Evolutionary conservation across 2,329 filamentous ascomycete genomes (phyloP).

Genomic region (Microdochium bolleyi): DNA sequence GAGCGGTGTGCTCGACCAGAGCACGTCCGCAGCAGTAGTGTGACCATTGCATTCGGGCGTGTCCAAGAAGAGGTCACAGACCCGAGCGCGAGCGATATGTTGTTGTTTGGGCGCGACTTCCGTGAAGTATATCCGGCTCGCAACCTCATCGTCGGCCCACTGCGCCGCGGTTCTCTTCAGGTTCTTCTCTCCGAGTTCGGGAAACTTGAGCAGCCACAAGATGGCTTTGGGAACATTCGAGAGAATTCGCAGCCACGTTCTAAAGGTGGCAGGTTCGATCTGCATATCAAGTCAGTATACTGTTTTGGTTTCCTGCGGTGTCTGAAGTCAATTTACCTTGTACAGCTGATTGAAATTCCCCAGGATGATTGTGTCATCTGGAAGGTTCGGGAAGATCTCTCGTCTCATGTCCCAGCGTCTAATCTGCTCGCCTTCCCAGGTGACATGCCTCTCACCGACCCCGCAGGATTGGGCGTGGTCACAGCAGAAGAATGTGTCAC

Average conservation of each 20-base stretch:
- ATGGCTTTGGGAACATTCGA: constrained; percentile 78
- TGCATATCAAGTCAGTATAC: constrained; percentile 25
- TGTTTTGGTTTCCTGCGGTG: constrained; percentile 2
- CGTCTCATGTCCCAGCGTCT: constrained; percentile 90
- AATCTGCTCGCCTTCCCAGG: constrained; percentile 77
- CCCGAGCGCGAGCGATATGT: constrained; percentile 84
- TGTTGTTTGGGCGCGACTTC: constrained; percentile 93
- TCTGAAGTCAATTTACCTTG: constrained; percentile 55
- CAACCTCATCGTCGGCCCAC: constrained; percentile 83
- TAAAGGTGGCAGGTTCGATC: constrained; percentile 96
- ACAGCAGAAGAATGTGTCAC: constrained; percentile 96
- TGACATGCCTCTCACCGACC: constrained; percentile 53
- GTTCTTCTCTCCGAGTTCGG: constrained; percentile 83
- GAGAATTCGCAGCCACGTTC: constrained; percentile 90
- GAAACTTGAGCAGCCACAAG: constrained; percentile 94
- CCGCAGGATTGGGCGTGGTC: constrained; percentile 91
- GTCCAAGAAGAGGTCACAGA: constrained; percentile 93
- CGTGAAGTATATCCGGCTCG: constrained; percentile 83
- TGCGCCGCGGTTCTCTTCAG: constrained; percentile 68
- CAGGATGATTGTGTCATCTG: constrained; percentile 80
- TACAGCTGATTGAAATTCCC: constrained; percentile 99
- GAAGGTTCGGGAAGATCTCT: constrained; percentile 75
- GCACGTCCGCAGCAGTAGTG: constrained; percentile 89
- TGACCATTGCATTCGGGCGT: constrained; percentile 98
- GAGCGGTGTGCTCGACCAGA: constrained; percentile 93